Percentiles rank a stretch among this genome's conserved stretches.
Evolutionary conservation across 1,139 yeast genomes (phyloP).

Genomic region (Protomyces inouyei): DNA sequence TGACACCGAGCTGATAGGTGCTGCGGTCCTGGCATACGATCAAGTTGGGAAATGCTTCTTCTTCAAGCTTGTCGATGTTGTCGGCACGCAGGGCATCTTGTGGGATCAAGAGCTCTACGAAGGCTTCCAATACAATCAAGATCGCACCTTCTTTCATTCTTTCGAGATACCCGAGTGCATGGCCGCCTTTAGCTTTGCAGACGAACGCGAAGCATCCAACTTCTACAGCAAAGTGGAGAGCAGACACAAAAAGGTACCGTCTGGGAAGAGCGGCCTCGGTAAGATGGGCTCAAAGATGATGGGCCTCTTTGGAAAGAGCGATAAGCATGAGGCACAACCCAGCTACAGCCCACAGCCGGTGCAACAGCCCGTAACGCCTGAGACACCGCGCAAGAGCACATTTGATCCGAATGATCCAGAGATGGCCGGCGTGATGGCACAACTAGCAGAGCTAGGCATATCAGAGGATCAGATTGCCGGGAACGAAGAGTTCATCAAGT

Average conservation of each 20-base stretch:
- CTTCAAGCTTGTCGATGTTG: slow-evolving; percentile 77
- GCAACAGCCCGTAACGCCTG: slow-evolving; percentile 20
- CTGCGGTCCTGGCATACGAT: slow-evolving; percentile 81
- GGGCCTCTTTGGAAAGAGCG: slow-evolving; percentile 20
- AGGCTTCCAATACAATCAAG: slow-evolving; percentile 84
- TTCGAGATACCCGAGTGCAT: slow-evolving; percentile 88
- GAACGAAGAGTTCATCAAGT: slow-evolving; percentile 45
- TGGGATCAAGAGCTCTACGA: slow-evolving; percentile 97
- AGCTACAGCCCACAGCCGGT: slow-evolving; percentile 39
- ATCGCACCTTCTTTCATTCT: slow-evolving; percentile 87
- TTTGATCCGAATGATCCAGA: slow-evolving; percentile 53
- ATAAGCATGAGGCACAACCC: slow-evolving; percentile 54
- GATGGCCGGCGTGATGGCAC: slow-evolving; percentile 72
- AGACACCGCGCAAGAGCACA: slow-evolving; percentile 1
- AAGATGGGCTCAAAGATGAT: slow-evolving; percentile 20
- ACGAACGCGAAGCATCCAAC: slow-evolving; percentile 81
- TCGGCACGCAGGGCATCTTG: slow-evolving; percentile 73
- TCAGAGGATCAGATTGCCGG: slow-evolving; percentile 88
- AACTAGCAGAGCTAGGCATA: slow-evolving; percentile 72
- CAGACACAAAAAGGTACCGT: slow-evolving; percentile 12
- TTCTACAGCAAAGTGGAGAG: slow-evolving; percentile 23
- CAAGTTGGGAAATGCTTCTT: slow-evolving; percentile 91
- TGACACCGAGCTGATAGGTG: slow-evolving; percentile 85
- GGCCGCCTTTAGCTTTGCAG: slow-evolving; percentile 87
- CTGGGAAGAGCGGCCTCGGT: slow-evolving; percentile 6